phyloP scores from a whole-genome alignment of 2,329 filamentous ascomycete genomes.

The Uncinocarpus reesii region DNA sequence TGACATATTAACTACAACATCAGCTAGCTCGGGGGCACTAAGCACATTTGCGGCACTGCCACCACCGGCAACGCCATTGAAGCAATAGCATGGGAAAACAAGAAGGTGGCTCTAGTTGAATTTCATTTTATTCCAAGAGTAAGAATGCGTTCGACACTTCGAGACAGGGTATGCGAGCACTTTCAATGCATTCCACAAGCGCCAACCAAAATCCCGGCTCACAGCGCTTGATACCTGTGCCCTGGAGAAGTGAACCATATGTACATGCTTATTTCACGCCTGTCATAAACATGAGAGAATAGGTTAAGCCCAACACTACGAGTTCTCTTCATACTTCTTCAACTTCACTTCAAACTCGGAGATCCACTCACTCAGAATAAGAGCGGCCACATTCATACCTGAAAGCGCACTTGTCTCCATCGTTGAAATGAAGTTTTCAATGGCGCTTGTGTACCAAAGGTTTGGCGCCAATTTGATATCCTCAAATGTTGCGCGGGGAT shows the following conservation, averaged over 20 bases:
- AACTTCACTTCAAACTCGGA: conserved; percentile 16
- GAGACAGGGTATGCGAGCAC: neutral
- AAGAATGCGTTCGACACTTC: conserved; percentile 1
- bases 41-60: neutral
- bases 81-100: neutral
- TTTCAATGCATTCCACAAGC: neutral
- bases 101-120: neutral
- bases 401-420: conserved; percentile 95
- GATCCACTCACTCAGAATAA: conserved; percentile 41
- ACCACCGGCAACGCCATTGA: neutral
- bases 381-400: conserved; percentile 54
- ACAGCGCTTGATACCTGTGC: neutral
- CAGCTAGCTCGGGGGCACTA: too few relatives aligned
- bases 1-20: neutral
- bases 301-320: too few relatives aligned
- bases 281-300: too few relatives aligned
- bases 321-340: conserved; percentile 14
- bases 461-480: conserved; percentile 53
- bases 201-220: neutral
- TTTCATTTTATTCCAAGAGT: neutral
- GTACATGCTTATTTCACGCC: too few relatives aligned
- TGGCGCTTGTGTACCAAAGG: conserved; percentile 52
- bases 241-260: neutral
- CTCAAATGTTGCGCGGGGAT: conserved; percentile 81
- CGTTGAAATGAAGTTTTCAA: conserved; percentile 89